Base-by-base conservation (phyloP, 208 protist species). In the Angomonas ambiguus region DNA sequence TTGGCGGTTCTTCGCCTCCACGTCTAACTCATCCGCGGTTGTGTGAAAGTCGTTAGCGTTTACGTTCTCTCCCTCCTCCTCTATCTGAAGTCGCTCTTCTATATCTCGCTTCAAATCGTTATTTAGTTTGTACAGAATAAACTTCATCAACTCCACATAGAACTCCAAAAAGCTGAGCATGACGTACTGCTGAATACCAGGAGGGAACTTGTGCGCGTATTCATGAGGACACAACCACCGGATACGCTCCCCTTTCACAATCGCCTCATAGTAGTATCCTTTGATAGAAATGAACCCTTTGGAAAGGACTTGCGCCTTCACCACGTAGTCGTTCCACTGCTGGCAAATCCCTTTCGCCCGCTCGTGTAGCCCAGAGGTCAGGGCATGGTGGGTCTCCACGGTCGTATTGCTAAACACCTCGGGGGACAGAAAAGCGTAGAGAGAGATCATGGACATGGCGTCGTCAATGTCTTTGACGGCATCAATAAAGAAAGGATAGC, bases 201-300 rank as follows among this genome's bases (percentile, higher is more conserved):
- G 48, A 13, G 94, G 93, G 65, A 97, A 93, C 65, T 96, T 84
- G 76, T 99, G 94, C 8, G 88, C 81, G 83, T 99, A 99, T 72
- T 96, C 76, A 86, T 99, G 97, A 11, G 98, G 98, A 56, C 88
- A 97, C 27, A 99, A 71, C 98, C 98, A 99, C 22, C 96, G 98
- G 45, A 99, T 77, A 25, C 83, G 72, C 69, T 97, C 81, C 0
- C 97, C 97, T 62, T 91, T 78, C 30, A 99, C 83, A 34, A 97
- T 67, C 2, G 97, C 98, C 77, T 99, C 97, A 83, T 98, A 99
- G 83, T 99, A 99, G 74, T 98, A 95, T 28, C 93, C 98, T 77
- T 99, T 99, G 77, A 99, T 96, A 32, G 97, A 99, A 57, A 99
- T 89, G 83, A 99, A 99, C 35, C 80, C 87, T 72, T 98, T 98